Conservation (phyloP, 2,329 filamentous ascomycete genomes). For the Sporothrix brunneoviolacea region DNA sequence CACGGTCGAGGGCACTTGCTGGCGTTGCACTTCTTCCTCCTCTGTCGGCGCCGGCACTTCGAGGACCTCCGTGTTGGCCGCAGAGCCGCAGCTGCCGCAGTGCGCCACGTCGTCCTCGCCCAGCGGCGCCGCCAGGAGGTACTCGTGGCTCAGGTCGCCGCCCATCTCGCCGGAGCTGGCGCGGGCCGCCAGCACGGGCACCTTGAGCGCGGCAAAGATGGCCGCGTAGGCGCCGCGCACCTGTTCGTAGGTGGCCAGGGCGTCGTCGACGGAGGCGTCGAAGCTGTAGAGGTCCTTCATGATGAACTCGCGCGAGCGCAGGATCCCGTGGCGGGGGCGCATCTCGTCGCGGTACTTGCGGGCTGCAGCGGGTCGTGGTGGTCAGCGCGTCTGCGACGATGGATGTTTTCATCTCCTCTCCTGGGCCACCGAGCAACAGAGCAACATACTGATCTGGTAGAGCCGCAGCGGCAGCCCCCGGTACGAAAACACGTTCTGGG, state of each 20-base stretch:
- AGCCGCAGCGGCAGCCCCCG: constrained; percentile 78
- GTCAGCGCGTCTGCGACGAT: too few species aligned
- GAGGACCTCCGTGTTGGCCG: constrained; percentile 84
- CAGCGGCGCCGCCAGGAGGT: constrained; percentile 70
- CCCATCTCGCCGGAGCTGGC: constrained; percentile 97
- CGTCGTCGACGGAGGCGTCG: constrained; percentile 60
- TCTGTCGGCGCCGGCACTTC: constrained; percentile 15
- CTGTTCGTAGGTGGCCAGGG: constrained; percentile 70
- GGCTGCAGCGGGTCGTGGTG: constrained; percentile 38
- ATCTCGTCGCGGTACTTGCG: constrained; percentile 93
- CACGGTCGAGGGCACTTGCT: not conserved
- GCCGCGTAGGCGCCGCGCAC: constrained; percentile 67
- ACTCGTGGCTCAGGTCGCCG: constrained; percentile 88
- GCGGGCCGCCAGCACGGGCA: constrained; percentile 78
- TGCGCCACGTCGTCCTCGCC: constrained; percentile 82
- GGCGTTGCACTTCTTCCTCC: too few species aligned
- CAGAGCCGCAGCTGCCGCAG: constrained; percentile 66
- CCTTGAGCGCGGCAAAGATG: constrained; percentile 74
- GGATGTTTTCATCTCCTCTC: too few species aligned
- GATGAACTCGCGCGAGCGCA: constrained; percentile 83
- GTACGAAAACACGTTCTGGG: constrained; percentile 68
- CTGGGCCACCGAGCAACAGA: not conserved
- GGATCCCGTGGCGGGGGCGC: constrained; percentile 77
- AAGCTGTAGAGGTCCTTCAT: constrained; percentile 99
- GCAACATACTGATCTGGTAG: constrained; percentile 72